Percentiles rank a stretch among this genome's conserved stretches.
Evolutionary conservation across 495 filamentous ascomycete species (phyloP).

Genomic region (Tirmania nivea): DNA sequence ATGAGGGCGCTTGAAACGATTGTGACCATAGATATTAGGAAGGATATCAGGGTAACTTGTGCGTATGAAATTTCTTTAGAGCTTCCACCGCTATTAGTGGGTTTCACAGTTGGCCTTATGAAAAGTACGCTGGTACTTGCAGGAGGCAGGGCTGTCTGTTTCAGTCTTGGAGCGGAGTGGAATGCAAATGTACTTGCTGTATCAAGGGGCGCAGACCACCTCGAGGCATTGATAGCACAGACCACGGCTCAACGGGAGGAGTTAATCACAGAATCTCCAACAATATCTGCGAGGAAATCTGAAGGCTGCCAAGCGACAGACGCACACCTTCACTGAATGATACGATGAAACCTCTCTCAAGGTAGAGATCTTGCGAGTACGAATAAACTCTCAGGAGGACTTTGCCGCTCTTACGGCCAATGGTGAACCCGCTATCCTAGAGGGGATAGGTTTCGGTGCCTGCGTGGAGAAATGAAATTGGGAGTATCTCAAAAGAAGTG

Average conservation of each 20-base stretch:
- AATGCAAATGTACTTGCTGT: conserved; percentile 37
- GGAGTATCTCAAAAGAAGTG: conserved; percentile 40
- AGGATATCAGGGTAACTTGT: conserved; percentile 9
- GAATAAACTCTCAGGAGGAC: conserved; percentile 27
- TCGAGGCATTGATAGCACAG: background rate
- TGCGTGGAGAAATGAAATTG: conserved; percentile 47
- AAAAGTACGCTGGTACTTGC: conserved; percentile 32
- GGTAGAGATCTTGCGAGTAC: background rate
- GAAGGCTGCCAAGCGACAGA: no score
- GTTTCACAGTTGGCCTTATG: conserved; percentile 29
- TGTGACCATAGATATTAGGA: conserved; percentile 11
- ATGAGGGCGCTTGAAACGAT: conserved; percentile 14
- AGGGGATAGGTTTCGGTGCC: conserved; percentile 39
- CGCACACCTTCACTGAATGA: no score
- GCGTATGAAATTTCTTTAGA: conserved; percentile 7
- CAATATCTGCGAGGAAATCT: no score
- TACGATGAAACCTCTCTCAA: no score
- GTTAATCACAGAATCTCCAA: no score
- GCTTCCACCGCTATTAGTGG: conserved; percentile 40
- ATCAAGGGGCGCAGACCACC: background rate
- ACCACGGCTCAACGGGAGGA: no score
- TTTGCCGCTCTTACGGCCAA: conserved; percentile 37
- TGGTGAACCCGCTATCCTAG: conserved; percentile 43
- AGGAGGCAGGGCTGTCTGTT: conserved; percentile 73
- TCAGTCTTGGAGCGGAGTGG: conserved; percentile 67